Evolutionary conservation across 306 rosid species (phyloP), one percentile per base, ranked within the genome.

Genomic region (Ormosia emarginata): DNA sequence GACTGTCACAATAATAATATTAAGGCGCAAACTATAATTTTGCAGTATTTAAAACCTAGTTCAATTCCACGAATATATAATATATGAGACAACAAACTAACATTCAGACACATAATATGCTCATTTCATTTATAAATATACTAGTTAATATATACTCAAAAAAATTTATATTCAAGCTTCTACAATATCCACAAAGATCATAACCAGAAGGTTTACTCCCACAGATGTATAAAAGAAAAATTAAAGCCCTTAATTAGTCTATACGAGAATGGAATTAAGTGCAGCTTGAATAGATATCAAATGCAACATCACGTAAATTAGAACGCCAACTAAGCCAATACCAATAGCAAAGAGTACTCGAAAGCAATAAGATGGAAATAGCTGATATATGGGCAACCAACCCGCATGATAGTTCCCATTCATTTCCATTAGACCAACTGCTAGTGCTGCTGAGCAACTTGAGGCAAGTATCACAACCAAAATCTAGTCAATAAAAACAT

Each of bases 391-490:
- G 29, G 75, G 56, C 0, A 3, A 7, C 67, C 82, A 78, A 53
- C 32, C 11, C 2, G 76, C 47, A 67, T 79, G 82, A 13, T 5
- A 3, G 24, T 32, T 79, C 5, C 82, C 82, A 29, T 41, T 56
- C 4, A 2, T 41, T 43, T 79, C 82, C 56, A 67, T 14, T 10
- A 56, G 0, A 40, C 8, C 59, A 55, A 30, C 4, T 52, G 76
- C 37, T 5, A 79, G 3, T 66, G 76, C 68, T 55, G 82, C 68
- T 55, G 76, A 67, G 37, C 49, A 55, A 67, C 69, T 55, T 41
- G 69, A 69, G 0, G 12, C 0, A 4, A 68, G 9, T 7, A 24
- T 3, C 59, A 66, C 67, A 15, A 57, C 4, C 67, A 66, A 50
- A 50, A 78, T 5, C 82, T 78, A 50, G 12, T 24, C 55, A 78